phyloP scores from a whole-genome alignment of 345 rosid species.

The Alliaria petiolata region DNA sequence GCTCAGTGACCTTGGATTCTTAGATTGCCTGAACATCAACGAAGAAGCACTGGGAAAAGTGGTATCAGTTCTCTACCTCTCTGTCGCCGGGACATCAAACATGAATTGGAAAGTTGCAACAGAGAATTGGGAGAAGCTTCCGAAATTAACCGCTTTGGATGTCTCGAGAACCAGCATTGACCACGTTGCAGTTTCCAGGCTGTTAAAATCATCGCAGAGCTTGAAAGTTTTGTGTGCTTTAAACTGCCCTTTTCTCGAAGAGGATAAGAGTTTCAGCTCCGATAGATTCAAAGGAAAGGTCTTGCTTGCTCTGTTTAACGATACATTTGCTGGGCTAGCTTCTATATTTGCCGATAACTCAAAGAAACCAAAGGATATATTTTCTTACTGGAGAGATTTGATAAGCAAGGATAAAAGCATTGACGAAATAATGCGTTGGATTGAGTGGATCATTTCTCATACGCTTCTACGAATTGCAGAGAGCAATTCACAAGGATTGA shows the following conservation, averaged over 20 bases:
- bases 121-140: slow-evolving; percentile 60
- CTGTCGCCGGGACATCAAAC: slow-evolving; percentile 76
- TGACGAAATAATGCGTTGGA: slow-evolving; percentile 61
- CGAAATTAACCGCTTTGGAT: slow-evolving; percentile 62
- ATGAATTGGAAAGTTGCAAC: slow-evolving; percentile 65
- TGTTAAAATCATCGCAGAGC: slow-evolving; percentile 55
- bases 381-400: slow-evolving; percentile 54
- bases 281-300: slow-evolving; percentile 54
- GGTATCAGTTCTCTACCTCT: slow-evolving; percentile 52
- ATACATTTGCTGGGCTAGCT: slow-evolving; percentile 49
- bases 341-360: slow-evolving; percentile 47
- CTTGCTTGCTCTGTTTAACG: slow-evolving; percentile 43
- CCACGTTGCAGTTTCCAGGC: slow-evolving; percentile 44
- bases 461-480: slow-evolving; percentile 62
- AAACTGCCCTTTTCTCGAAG: slow-evolving; percentile 55
- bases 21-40: slow-evolving; percentile 69
- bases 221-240: slow-evolving; percentile 75
- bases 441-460: slow-evolving; percentile 70
- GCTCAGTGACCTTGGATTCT: slow-evolving; percentile 62
- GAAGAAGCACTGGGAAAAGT: slow-evolving; percentile 64
- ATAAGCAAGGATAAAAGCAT: slow-evolving; percentile 36
- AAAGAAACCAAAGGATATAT: slow-evolving; percentile 42
- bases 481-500: slow-evolving; percentile 53
- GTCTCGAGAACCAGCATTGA: slow-evolving; percentile 75
- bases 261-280: slow-evolving; percentile 38